Evolutionary conservation across 805 yeast genomes (phyloP).

Genomic region (Schizosaccharomyces octosporus): DNA sequence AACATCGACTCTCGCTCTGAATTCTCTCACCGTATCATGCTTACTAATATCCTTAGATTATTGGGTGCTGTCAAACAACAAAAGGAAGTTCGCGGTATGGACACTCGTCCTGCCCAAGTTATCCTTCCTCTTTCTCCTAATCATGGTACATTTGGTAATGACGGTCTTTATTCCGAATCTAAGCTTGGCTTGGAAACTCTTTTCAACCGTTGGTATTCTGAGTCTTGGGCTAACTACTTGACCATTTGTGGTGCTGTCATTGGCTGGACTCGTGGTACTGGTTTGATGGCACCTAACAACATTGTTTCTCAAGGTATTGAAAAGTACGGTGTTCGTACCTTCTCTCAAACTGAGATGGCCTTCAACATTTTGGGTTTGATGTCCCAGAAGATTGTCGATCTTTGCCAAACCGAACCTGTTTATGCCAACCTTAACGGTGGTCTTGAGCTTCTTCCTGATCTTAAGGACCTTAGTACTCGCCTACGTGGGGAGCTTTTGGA

Average conservation of each 20-base stretch:
- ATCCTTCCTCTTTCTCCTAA: constrained; percentile 92
- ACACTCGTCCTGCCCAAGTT: constrained; percentile 96
- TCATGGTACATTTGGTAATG: constrained; percentile 96
- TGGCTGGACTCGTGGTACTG: constrained; percentile 99
- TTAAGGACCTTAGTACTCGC: constrained; percentile 62
- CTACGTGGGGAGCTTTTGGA: constrained; percentile 52
- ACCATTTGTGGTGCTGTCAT: constrained; percentile 95
- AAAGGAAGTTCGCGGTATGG: constrained; percentile 49
- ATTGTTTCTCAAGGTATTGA: constrained; percentile 95
- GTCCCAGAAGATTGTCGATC: constrained; percentile 59
- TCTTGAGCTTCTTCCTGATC: constrained; percentile 72
- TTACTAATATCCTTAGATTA: constrained; percentile 78
- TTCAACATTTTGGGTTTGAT: constrained; percentile 86
- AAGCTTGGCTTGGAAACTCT: constrained; percentile 84
- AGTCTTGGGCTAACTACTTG: constrained; percentile 82
- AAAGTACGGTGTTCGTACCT: constrained; percentile 84
- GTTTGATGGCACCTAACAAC: constrained; percentile 92
- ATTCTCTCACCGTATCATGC: constrained; percentile 95
- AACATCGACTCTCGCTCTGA: constrained; percentile 84
- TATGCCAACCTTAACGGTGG: constrained; percentile 99
- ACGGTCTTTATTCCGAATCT: constrained; percentile 95
- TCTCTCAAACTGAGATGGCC: constrained; percentile 98
- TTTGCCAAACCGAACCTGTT: constrained; percentile 83
- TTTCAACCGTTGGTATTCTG: constrained; percentile 97
- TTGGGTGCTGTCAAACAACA: constrained; percentile 74